Base-by-base conservation (phyloP, 225 moss, liverwort and hornwort species). In the Polytrichum formosum region DNA sequence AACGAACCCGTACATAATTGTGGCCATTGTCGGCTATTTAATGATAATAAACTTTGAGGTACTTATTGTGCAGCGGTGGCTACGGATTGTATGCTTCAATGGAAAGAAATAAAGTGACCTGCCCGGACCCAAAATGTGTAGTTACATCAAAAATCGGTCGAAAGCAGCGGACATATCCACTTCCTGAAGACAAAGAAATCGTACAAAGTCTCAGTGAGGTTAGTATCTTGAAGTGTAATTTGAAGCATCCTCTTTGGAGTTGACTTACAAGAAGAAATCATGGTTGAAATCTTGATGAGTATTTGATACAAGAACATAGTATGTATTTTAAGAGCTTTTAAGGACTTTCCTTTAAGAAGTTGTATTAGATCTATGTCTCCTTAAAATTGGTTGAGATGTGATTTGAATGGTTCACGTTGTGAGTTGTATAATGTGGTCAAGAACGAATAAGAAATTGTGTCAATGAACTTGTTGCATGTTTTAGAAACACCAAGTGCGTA, bases 61-160 rank as follows among this genome's bases (percentile, higher is more conserved):
- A 13, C 2, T 13, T 13, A 37, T 37, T 37, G 3, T 37, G 37
- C 58, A 31, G 33, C 37, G 23, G 30, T 30, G 30, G 37, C 66
- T 46, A 53, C 5, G 66, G 66, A 25, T 33, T 33, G 21, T 66
- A 31, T 16, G 23, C 18, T n/a, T 46, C 66, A 35, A 35, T 66
- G 66, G 66, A 66, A 35, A 66, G 21, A n/a, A 20, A 66, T 35
- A 66, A 66, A 33, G 66, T 8, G 10, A 30, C 5, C 37, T 13
- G 22, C n/a, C 46, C 37, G 2, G 13, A 66, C n/a, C 31, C 22
- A 10, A 66, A 22, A 10, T n/a, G 1, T 1, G 13, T n/a, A 28
- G 8, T 10, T 0, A 6, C 66, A 21, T 66, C 66, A 23, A 66
- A 66, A 46, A n/a, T 66, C 1, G 53, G 66, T 22, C 66, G 46